A percentile compares a stretch with the other conserved stretches of the same genome.
Evolutionary conservation across 140 eudicot species (phyloP).

Genomic region (Oenanthe javanica): DNA sequence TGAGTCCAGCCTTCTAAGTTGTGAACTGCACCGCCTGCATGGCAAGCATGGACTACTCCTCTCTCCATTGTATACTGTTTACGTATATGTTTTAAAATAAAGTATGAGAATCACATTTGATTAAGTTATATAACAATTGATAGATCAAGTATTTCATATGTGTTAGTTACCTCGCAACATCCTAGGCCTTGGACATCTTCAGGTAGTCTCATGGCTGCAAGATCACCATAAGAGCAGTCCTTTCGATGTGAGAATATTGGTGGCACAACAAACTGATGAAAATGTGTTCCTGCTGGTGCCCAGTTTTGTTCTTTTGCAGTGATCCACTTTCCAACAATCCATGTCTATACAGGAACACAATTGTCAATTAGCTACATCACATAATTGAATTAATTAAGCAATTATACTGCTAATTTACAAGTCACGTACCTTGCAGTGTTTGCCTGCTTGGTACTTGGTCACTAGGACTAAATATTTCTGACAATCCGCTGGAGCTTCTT

Average conservation of each 20-base stretch:
- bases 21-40: constrained; percentile 95
- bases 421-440: constrained; percentile 69
- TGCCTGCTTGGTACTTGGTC: constrained; percentile 88
- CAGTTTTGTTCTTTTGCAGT: constrained; percentile 78
- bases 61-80: constrained; percentile 84
- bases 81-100: too few species aligned
- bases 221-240: constrained; percentile 87
- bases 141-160: neutral
- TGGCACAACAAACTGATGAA: constrained; percentile 95
- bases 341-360: constrained; percentile 28
- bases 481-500: constrained; percentile 68
- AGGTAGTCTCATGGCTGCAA: constrained; percentile 89
- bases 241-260: constrained; percentile 59
- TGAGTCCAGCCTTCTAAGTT: constrained; percentile 88
- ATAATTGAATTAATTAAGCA: neutral
- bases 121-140: neutral
- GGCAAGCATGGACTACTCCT: constrained; percentile 97
- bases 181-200: constrained; percentile 80
- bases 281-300: constrained; percentile 90
- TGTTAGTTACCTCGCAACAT: constrained; percentile 56
- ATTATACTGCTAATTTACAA: neutral
- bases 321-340: constrained; percentile 98
- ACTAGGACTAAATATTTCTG: constrained; percentile 69
- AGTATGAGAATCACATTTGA: neutral
- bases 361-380: neutral